phyloP scores from a whole-genome alignment of 2,329 filamentous ascomycete species.

The Fusarium pininemorale region DNA sequence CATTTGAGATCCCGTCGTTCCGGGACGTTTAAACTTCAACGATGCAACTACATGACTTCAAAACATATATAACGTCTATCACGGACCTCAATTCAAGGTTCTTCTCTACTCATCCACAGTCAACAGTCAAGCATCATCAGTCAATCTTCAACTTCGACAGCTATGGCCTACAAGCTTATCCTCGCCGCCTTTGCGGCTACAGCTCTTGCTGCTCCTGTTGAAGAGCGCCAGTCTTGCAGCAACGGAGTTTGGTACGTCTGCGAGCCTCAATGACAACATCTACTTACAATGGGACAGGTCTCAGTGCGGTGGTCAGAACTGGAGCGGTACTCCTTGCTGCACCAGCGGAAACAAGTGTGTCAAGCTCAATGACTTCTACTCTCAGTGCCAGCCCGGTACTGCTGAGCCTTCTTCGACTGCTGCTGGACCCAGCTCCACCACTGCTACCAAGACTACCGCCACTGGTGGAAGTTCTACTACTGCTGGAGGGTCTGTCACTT shows the following conservation, averaged over 20 bases:
- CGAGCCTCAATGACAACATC: accelerated
- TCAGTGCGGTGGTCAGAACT: conserved; percentile 59
- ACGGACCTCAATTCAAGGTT: background rate
- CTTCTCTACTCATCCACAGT: background rate
- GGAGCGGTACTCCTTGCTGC: conserved; percentile 57
- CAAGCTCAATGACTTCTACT: conserved; percentile 41
- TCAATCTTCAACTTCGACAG: background rate
- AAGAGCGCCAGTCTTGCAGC: conserved; percentile 47
- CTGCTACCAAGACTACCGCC: conserved; percentile 6
- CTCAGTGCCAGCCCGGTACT: conserved; percentile 32
- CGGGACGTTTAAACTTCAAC: background rate
- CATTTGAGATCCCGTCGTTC: conserved; percentile 26
- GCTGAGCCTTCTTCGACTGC: conserved; percentile 20
- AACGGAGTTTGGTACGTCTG: conserved; percentile 27
- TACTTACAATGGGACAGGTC: conserved; percentile 33
- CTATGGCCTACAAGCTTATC: conserved; percentile 31
- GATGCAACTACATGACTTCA: background rate
- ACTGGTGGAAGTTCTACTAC: conserved; percentile 19
- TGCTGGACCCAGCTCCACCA: conserved; percentile 24
- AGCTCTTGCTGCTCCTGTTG: conserved; percentile 51
- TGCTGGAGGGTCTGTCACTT: conserved; percentile 29
- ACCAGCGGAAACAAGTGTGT: conserved; percentile 34
- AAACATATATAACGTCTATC: conserved; percentile 17
- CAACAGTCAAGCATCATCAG: background rate
- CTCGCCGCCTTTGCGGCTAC: conserved; percentile 34